phyloP scores from a whole-genome alignment of 805 yeast genomes.

The Candida chauliodis region DNA sequence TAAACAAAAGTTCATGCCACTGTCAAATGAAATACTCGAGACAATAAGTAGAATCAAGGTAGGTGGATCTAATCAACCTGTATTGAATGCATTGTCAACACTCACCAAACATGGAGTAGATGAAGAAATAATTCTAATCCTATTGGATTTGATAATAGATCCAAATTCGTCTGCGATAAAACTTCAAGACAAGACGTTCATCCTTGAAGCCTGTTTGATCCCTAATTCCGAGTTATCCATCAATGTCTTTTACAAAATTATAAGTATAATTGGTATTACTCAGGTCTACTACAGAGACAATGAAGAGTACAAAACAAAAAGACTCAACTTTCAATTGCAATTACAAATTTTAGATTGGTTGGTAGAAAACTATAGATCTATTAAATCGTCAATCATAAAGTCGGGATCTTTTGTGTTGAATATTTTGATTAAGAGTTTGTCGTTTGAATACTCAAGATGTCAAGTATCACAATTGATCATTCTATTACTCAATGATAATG shows the following conservation, averaged over 20 bases:
- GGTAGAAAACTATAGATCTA: slow-evolving; percentile 15
- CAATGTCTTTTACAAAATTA: slow-evolving; percentile 7
- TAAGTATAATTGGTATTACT: slow-evolving; percentile 15
- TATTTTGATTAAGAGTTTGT: slow-evolving; percentile 17
- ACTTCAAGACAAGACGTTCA: background rate
- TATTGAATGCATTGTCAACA: background rate
- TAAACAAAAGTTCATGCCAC: background rate
- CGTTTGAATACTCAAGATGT: slow-evolving; percentile 23
- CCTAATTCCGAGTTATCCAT: slow-evolving; percentile 7
- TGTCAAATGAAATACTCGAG: background rate
- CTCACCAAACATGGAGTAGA: slow-evolving; percentile 5
- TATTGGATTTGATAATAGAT: slow-evolving; percentile 7
- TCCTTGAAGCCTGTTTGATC: slow-evolving; percentile 9
- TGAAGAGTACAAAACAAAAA: slow-evolving; percentile 12
- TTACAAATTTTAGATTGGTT: slow-evolving; percentile 21
- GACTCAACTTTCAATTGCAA: slow-evolving; percentile 15
- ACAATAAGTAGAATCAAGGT: background rate
- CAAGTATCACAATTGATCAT: slow-evolving; percentile 19
- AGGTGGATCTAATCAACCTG: background rate
- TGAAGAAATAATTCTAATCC: background rate
- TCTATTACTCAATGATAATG: slow-evolving; percentile 15
- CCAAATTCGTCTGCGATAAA: slow-evolving; percentile 4
- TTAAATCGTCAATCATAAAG: slow-evolving; percentile 12
- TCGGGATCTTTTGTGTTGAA: slow-evolving; percentile 14
- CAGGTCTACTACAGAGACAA: slow-evolving; percentile 15